These are phyloP conservation scores for Aspergillus eucalypticola DNA, from an alignment of 2,329 filamentous ascomycete species.

Conservation along the genomic window DNA sequence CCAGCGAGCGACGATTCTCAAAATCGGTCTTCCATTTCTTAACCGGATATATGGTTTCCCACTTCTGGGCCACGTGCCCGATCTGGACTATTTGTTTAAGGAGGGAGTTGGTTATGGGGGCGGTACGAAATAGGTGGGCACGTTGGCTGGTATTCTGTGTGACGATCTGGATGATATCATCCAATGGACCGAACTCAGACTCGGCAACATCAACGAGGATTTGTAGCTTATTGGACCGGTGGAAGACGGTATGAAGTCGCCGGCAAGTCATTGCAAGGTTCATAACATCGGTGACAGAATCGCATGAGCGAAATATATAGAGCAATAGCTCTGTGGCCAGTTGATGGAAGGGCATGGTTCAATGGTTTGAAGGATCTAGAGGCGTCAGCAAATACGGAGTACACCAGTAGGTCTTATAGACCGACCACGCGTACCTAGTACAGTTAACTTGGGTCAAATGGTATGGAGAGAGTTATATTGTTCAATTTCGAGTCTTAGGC, in stretches of 20 bases:
- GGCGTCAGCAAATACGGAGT: background rate
- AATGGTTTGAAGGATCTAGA: background rate
- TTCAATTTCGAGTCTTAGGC: background rate
- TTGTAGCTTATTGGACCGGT: conserved; percentile 54
- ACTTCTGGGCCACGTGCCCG: conserved; percentile 58
- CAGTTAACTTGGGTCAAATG: background rate
- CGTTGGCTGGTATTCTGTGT: conserved; percentile 63
- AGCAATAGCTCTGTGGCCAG: conserved; percentile 61
- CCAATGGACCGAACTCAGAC: conserved; percentile 58
- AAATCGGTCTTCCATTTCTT: conserved; percentile 64
- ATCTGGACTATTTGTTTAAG: conserved; percentile 57
- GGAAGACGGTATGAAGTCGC: conserved; percentile 55
- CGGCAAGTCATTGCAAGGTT: conserved; percentile 57
- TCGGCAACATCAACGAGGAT: conserved; percentile 58
- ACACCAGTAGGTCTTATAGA: background rate
- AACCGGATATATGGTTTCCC: conserved; percentile 62
- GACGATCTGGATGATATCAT: conserved; percentile 60
- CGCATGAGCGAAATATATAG: conserved; percentile 57
- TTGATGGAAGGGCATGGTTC: conserved; percentile 54
- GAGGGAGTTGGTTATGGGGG: conserved; percentile 56
- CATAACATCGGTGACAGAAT: conserved; percentile 55
- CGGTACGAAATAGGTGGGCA: conserved; percentile 55
- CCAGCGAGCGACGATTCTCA: conserved; percentile 56
- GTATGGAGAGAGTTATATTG: background rate
- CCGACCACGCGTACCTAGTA: background rate